These are phyloP conservation scores for Torulaspora delbrueckii DNA, from an alignment of 805 yeast species.

Conservation along the genomic window DNA sequence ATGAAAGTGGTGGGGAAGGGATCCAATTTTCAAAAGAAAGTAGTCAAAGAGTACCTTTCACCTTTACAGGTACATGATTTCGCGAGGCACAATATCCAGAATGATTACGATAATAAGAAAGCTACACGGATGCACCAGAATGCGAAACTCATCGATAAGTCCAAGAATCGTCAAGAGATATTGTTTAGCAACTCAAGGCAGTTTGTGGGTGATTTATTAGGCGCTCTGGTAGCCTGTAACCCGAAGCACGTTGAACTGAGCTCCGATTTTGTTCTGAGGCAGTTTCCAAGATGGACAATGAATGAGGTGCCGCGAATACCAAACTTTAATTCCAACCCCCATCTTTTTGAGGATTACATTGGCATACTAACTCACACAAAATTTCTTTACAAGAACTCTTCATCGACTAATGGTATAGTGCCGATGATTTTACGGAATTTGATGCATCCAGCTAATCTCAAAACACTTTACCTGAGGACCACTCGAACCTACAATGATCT, in stretches of 20 bases:
- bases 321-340: conserved; percentile 26
- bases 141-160: conserved; percentile 7
- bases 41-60: conserved; percentile 28
- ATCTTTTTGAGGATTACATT: conserved; percentile 33
- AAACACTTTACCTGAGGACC: conserved; percentile 32
- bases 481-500: conserved; percentile 36
- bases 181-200: conserved; percentile 15
- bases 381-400: conserved; percentile 36
- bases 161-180: conserved; percentile 8
- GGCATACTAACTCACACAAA: conserved; percentile 38
- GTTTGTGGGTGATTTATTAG: conserved; percentile 17
- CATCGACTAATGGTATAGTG: conserved; percentile 37
- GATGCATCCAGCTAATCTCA: conserved; percentile 38
- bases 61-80: conserved; percentile 27
- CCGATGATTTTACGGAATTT: conserved; percentile 38
- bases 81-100: conserved; percentile 23
- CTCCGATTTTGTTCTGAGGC: conserved; percentile 13
- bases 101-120: conserved; percentile 20
- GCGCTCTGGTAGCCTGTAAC: conserved; percentile 13
- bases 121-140: conserved; percentile 12
- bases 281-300: conserved; percentile 22
- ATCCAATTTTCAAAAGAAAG: conserved; percentile 29
- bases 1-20: conserved; percentile 28
- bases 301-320: conserved; percentile 38
- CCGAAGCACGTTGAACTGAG: conserved; percentile 14